phyloP scores from a whole-genome alignment of 257 asterid species.

The Solanum pinnatisectum region DNA sequence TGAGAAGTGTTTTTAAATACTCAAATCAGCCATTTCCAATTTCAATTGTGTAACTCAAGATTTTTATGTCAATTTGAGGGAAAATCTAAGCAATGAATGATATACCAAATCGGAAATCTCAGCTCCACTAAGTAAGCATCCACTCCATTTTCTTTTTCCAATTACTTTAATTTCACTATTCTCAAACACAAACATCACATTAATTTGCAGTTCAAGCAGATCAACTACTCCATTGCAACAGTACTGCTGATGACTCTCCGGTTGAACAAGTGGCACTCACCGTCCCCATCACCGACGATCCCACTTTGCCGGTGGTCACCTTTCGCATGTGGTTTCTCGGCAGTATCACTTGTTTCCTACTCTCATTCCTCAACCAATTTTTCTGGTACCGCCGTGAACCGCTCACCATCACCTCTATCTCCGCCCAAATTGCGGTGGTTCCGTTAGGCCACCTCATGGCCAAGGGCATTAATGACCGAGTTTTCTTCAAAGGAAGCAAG shows the following conservation, averaged over 20 bases:
- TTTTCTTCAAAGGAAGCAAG: constrained; percentile 47
- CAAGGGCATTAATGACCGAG: constrained; percentile 32
- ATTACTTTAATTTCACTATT: not conserved
- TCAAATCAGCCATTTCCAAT: not conserved
- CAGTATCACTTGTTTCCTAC: constrained; percentile 46
- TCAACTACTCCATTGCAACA: not conserved
- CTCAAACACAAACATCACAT: not conserved
- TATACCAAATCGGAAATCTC: constrained; percentile 8
- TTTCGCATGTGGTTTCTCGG: constrained; percentile 80
- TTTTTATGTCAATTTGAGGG: not conserved
- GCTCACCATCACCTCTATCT: constrained; percentile 60
- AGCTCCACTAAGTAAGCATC: constrained; percentile 19
- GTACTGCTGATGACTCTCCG: constrained; percentile 32
- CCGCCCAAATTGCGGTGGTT: constrained; percentile 86
- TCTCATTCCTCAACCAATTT: constrained; percentile 89
- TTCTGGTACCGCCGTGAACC: constrained; percentile 93
- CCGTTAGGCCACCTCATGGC: constrained; percentile 91
- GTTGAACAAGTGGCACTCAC: constrained; percentile 79
- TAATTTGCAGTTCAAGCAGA: not conserved
- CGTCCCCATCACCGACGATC: constrained; percentile 65
- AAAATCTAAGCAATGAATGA: not conserved
- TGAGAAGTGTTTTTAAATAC: no score
- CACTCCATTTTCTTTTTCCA: not conserved
- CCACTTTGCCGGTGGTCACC: constrained; percentile 54
- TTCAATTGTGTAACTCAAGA: not conserved